phyloP scores from a whole-genome alignment of 805 yeast species.

The Zygosaccharomyces rouxii region DNA sequence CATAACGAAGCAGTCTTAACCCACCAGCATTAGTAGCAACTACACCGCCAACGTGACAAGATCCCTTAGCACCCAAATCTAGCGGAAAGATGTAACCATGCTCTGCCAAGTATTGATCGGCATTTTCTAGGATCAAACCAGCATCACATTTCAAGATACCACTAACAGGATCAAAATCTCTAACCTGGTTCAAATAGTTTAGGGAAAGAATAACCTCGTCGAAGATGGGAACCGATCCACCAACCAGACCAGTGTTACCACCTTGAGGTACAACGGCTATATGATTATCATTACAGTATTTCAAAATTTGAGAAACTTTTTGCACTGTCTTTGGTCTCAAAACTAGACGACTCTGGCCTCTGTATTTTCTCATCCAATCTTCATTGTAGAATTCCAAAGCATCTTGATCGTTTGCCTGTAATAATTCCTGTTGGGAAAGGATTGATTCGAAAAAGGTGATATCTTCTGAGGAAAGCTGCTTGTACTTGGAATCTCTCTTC shows the following conservation, averaged over 20 bases:
- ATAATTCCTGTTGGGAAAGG: slow-evolving; percentile 45
- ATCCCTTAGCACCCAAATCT: slow-evolving; percentile 94
- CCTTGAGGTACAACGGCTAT: slow-evolving; percentile 94
- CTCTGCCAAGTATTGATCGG: slow-evolving; percentile 72
- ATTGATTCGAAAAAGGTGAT: slow-evolving; percentile 56
- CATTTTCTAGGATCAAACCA: slow-evolving; percentile 82
- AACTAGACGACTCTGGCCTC: slow-evolving; percentile 79
- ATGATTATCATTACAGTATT: slow-evolving; percentile 70
- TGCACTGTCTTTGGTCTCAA: slow-evolving; percentile 77
- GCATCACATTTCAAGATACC: slow-evolving; percentile 89
- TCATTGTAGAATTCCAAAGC: slow-evolving; percentile 73
- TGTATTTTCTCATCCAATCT: slow-evolving; percentile 92
- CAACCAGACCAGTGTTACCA: slow-evolving; percentile 94
- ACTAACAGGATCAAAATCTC: slow-evolving; percentile 74
- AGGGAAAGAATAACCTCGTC: slow-evolving; percentile 81
- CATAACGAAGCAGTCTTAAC: slow-evolving; percentile 77
- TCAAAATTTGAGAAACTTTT: slow-evolving; percentile 70
- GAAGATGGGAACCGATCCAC: slow-evolving; percentile 88
- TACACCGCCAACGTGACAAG: slow-evolving; percentile 93
- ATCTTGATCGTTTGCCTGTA: slow-evolving; percentile 48
- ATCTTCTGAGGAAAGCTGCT: slow-evolving; percentile 52
- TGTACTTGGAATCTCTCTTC: slow-evolving; percentile 47
- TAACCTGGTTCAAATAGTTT: slow-evolving; percentile 65
- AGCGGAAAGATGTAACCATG: slow-evolving; percentile 88
- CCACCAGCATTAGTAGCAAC: slow-evolving; percentile 98